Evolutionary conservation across 148 eudicot species (phyloP), one percentile per base, ranked within the genome.

Genomic region (Nepenthes gracilis): DNA sequence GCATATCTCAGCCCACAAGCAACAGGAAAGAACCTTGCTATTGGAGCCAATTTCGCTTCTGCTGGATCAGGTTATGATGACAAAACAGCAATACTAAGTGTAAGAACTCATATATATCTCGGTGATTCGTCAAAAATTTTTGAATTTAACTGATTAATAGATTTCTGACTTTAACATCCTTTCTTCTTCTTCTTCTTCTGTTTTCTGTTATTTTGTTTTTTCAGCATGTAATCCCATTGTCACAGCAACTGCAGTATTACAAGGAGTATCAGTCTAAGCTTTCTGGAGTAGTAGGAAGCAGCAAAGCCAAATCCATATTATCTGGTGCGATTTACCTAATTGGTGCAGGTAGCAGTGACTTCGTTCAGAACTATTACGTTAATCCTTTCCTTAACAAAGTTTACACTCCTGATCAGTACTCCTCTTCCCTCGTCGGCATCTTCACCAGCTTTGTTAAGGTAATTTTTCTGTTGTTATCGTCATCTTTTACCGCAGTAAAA

Each of bases 1-100:
- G 84, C 99, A 7, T 94, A 94, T 68, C 77, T 94, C 13, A 94
- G 99, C 86, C 97, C 99, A 14, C 80, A 86, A 55, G 99, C 99
- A 61, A 79, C 95, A 32, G 97, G 97, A 15, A 83, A 85, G 47
- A 86, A 81, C 72, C 93, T 94, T 66, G 92, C 86, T 2, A 67
- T 81, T 43, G 99, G 99, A 14, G 81, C 88, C 67, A 94, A 94
- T 63, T 94, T 94, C 63, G 99, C 90, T 34, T 94, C 99, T 34
- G 99, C 99, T 69, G 99, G 72, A 40, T 75, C 99, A 10, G 99
- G 99, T 35, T 94, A 75, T 70, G 99, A 94, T 69, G 97, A 89
- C n/a, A 76, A 75, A 68, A 94, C 99, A 5, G 83, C 99, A 37
- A 9, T 52, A 47, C 70, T 84, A 10, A 82, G 63, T 68, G 99